Evolutionary conservation across 78 protist genomes (phyloP), one percentile per base, ranked within the genome.

Genomic region (Monocercomonoides exilis): DNA sequence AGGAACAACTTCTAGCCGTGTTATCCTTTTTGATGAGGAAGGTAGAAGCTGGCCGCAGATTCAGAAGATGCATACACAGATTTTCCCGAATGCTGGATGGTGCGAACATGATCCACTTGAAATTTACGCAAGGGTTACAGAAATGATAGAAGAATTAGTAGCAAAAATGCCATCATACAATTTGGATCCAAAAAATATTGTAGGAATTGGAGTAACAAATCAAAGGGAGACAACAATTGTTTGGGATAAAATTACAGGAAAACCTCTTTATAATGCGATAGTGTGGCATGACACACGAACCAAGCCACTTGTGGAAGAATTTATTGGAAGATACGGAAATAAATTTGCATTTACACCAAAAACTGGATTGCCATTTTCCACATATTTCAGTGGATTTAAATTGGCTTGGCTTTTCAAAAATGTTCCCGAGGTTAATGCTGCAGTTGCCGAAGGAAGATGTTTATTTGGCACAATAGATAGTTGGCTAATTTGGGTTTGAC

Each of bases 401-500:
- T 29, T 94, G n/a, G 2, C 21, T 29, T 97, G 99, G 99, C 85
- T 96, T 21, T 41, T 95, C 2, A 95, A 95, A 1, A 93, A 96
- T 79, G 93, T 94, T 2, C 88, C 70, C 0, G 91, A 41, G 0
- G 90, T 93, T 1, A 38, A 42, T 43, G 77, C 77, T 34, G 91
- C 86, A 32, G 29, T 46, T n/a, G 45, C 34, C 0, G 35, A 44
- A 2, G 94, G 95, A 1, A 4, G 38, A 0, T 54, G 77, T 3
- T 21, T 87, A 29, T 91, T 94, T n/a, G 98, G 99, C 2, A 97
- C 98, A 0, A 87, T 97, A 3, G 99, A 97, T 81, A 63, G 95
- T 6, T 97, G 99, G 99, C 87, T 97, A 36, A 44, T 94, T 45
- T 96, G 90, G 89, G 87, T 86, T n/a, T 21, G 82, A 4, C 4